Evolutionary conservation across 2,329 filamentous ascomycete genomes (phyloP).

Genomic region (Apiospora marii): DNA sequence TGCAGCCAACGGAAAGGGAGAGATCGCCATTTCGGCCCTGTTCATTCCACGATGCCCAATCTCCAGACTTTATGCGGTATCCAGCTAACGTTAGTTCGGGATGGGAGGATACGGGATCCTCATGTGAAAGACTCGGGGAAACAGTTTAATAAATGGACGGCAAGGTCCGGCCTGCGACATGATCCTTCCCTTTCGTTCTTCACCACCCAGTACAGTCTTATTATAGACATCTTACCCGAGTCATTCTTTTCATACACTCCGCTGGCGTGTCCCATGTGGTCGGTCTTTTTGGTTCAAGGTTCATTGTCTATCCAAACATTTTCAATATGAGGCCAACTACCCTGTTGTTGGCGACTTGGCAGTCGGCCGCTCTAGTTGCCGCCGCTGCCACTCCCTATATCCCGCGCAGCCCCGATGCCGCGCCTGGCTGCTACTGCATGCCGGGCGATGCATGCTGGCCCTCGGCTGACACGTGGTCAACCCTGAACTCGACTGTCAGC

Average conservation of each 20-base stretch:
- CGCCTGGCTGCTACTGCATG: conserved; percentile 30
- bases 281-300: background rate
- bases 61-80: background rate
- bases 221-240: conserved; percentile 7
- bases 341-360: background rate
- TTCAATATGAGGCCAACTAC: conserved; percentile 2
- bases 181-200: background rate
- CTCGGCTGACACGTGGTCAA: conserved; percentile 31
- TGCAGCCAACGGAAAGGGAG: background rate
- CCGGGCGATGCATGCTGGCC: conserved; percentile 34
- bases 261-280: background rate
- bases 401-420: background rate
- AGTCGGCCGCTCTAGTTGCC: background rate
- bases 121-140: background rate
- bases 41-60: background rate
- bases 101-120: background rate
- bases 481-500: conserved; percentile 54
- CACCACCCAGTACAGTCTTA: conserved; percentile 7
- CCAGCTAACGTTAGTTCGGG: background rate
- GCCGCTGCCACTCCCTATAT: background rate
- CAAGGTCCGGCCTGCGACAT: background rate
- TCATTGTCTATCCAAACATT: background rate
- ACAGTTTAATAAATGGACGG: background rate
- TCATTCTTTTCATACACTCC: background rate
- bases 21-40: background rate